Evolutionary conservation across 2,329 filamentous ascomycete species (phyloP).

Genomic region (Aspergillus brunneoviolaceus): DNA sequence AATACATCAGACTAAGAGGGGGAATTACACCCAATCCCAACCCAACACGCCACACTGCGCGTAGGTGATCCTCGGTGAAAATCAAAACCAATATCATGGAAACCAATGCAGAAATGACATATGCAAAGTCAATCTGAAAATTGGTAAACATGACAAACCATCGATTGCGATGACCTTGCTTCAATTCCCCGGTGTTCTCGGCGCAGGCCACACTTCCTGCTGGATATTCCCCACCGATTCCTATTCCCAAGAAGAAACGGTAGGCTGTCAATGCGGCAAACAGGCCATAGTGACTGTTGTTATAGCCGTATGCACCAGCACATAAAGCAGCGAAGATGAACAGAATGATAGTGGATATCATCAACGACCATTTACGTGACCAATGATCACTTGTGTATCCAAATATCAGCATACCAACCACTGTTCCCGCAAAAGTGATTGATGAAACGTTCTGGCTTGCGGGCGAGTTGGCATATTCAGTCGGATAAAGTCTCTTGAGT

Average conservation of each 20-base stretch:
- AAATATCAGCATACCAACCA: conserved; percentile 76
- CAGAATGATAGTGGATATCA: conserved; percentile 78
- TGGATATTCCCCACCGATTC: conserved; percentile 65
- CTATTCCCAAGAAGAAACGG: conserved; percentile 77
- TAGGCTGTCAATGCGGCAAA: conserved; percentile 78
- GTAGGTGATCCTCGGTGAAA: conserved; percentile 61
- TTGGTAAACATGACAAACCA: conserved; percentile 94
- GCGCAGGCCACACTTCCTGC: conserved; percentile 76
- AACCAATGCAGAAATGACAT: conserved; percentile 76
- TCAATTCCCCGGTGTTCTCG: conserved; percentile 80
- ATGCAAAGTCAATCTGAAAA: conserved; percentile 81
- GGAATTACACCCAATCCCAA: conserved; percentile 78
- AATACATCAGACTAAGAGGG: conserved; percentile 66
- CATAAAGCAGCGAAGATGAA: conserved; percentile 80
- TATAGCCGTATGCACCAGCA: conserved; percentile 72
- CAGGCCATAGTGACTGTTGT: conserved; percentile 67
- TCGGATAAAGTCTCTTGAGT: conserved; percentile 66
- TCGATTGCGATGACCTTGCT: conserved; percentile 75
- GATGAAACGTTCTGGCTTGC: conserved; percentile 73
- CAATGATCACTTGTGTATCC: conserved; percentile 80
- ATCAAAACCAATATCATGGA: conserved; percentile 66
- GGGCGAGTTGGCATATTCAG: conserved; percentile 63
- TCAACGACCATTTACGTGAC: conserved; percentile 78
- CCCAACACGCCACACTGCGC: conserved; percentile 77
- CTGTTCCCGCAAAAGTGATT: conserved; percentile 84